These are phyloP conservation scores for Corymbia citriodora DNA, from an alignment of 441 rosid genomes.

Conservation along the genomic window DNA sequence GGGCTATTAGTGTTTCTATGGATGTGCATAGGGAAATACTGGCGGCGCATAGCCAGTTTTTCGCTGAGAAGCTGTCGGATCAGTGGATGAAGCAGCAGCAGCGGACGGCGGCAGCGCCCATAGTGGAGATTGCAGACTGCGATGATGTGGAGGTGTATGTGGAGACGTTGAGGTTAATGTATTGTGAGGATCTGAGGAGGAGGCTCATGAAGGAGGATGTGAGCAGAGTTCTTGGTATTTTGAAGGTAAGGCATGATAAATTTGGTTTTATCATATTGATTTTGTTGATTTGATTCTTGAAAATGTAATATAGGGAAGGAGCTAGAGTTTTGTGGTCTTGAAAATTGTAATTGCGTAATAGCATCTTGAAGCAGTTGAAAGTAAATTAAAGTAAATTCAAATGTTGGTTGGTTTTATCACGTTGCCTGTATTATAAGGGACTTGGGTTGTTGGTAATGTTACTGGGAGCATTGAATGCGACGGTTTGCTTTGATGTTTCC, in stretches of 20 bases:
- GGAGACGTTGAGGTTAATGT: slow-evolving; percentile 90
- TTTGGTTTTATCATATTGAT: neutral
- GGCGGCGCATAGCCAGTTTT: slow-evolving; percentile 85
- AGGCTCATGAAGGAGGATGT: slow-evolving; percentile 92
- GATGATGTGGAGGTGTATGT: slow-evolving; percentile 98
- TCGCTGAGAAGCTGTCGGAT: slow-evolving; percentile 77
- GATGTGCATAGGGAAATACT: slow-evolving; percentile 83
- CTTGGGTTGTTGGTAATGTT: neutral
- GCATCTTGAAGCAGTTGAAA: neutral
- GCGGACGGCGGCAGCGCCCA: slow-evolving; percentile 42
- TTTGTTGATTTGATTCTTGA: neutral
- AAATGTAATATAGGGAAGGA: neutral
- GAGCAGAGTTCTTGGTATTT: slow-evolving; percentile 75
- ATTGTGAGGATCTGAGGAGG: slow-evolving; percentile 82
- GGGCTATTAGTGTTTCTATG: slow-evolving; percentile 56
- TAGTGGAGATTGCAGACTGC: slow-evolving; percentile 94
- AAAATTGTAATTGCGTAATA: neutral
- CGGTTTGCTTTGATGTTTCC: slow-evolving; percentile 5
- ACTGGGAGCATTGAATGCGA: slow-evolving; percentile 7
- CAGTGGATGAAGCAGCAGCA: slow-evolving; percentile 72
- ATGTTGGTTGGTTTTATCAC: neutral
- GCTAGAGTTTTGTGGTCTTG: neutral
- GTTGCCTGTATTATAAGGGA: neutral
- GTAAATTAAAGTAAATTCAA: neutral
- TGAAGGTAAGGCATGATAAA: slow-evolving; percentile 49